A percentile compares a stretch with the other conserved stretches of the same genome.
These are phyloP conservation scores for Penicillium cinerascens DNA, from an alignment of 495 filamentous ascomycete species.

Conservation along the genomic window DNA sequence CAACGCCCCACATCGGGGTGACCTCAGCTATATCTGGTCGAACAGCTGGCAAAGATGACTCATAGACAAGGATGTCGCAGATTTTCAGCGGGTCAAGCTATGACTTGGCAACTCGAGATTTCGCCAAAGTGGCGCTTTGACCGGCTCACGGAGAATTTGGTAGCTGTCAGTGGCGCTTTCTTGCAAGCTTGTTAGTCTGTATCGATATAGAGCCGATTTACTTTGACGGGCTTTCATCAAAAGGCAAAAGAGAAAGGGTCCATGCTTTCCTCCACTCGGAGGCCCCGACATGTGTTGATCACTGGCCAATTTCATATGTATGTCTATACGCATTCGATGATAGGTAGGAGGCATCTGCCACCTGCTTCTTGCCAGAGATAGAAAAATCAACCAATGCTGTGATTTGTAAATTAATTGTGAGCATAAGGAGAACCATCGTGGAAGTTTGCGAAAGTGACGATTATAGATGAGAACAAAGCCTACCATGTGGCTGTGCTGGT, in stretches of 20 bases:
- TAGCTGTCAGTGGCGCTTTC: conserved; percentile 8
- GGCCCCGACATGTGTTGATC: neutral
- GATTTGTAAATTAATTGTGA: neutral
- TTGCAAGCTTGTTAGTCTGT: neutral
- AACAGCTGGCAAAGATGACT: conserved; percentile 9
- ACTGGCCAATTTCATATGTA: neutral
- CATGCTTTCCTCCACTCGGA: neutral
- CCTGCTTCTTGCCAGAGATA: neutral
- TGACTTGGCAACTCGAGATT: neutral
- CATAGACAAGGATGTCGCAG: neutral
- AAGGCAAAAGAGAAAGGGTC: neutral
- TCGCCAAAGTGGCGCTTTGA: conserved; percentile 1
- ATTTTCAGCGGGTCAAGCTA: conserved; percentile 4
- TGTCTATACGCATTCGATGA: neutral
- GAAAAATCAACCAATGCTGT: too few relatives aligned
- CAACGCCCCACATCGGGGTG: neutral
- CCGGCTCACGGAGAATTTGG: conserved; percentile 5
- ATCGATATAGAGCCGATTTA: neutral
- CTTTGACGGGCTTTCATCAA: neutral
- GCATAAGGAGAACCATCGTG: neutral
- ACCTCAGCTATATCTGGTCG: conserved; percentile 4
- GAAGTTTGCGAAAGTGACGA: neutral
- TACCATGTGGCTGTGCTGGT: neutral
- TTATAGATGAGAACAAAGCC: neutral
- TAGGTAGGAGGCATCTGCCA: neutral